These are phyloP conservation scores for Crepidotus variabilis DNA, from an alignment of 768 basidiomycete genomes.

Conservation along the genomic window DNA sequence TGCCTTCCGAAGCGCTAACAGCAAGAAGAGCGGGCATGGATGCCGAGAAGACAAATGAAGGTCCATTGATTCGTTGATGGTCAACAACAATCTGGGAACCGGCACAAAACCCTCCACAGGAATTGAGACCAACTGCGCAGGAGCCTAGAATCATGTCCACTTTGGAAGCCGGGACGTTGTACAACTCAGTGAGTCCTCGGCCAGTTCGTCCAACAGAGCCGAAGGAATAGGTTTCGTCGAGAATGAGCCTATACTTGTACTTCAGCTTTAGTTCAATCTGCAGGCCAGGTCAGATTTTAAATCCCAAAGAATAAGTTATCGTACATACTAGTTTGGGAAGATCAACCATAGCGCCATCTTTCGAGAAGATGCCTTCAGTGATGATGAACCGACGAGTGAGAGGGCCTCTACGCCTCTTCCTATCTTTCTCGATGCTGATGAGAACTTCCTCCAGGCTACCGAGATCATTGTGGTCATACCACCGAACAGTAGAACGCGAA, in stretches of 20 bases:
- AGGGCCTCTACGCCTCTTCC: conserved; percentile 75
- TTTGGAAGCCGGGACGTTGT: conserved; percentile 85
- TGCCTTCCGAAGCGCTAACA: conserved; percentile 83
- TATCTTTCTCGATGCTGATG: conserved; percentile 79
- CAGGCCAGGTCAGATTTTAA: not conserved
- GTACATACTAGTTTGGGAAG: conserved; percentile 81
- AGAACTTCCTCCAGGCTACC: conserved; percentile 88
- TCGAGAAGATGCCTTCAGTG: conserved; percentile 96
- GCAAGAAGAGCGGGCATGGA: conserved; percentile 88
- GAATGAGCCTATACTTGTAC: conserved; percentile 92
- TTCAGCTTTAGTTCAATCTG: conserved; percentile 93
- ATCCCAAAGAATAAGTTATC: not conserved
- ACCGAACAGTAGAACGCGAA: conserved; percentile 84
- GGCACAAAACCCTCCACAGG: conserved; percentile 93
- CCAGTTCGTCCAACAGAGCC: conserved; percentile 92
- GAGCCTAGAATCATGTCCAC: conserved; percentile 96
- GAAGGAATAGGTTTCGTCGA: conserved; percentile 94
- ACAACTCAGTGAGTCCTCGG: conserved; percentile 91
- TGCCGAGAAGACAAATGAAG: conserved; percentile 94
- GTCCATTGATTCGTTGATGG: conserved; percentile 97
- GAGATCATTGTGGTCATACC: conserved; percentile 96
- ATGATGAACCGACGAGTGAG: conserved; percentile 92
- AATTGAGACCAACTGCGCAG: conserved; percentile 76
- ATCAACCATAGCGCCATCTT: conserved; percentile 89
- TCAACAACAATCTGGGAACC: conserved; percentile 79